These are phyloP conservation scores for Penicillium bovifimosum DNA, from an alignment of 495 filamentous ascomycete species.

Conservation along the genomic window DNA sequence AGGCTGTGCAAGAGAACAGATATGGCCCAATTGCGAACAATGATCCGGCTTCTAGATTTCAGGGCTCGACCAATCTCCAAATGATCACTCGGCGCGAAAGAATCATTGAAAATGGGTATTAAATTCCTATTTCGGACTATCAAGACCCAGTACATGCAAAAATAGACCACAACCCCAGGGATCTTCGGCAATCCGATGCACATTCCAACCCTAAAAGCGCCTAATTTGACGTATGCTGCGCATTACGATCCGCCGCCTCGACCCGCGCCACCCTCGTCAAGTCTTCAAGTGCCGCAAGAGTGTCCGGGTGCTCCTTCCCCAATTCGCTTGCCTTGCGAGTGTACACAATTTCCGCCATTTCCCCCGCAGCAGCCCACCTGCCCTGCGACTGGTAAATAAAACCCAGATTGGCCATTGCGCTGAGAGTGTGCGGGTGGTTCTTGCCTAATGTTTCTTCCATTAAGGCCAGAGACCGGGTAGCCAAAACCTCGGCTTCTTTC, in stretches of 20 bases:
- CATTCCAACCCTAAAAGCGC: background rate
- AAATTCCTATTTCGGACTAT: too few species aligned
- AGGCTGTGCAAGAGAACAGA: constrained; percentile 11
- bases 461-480: constrained; percentile 12
- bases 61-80: background rate
- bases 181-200: background rate
- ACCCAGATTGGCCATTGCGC: constrained; percentile 16
- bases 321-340: constrained; percentile 12
- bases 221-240: constrained; percentile 8
- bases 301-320: constrained; percentile 28
- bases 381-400: constrained; percentile 21
- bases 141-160: background rate
- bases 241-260: constrained; percentile 14
- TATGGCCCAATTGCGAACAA: background rate
- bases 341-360: constrained; percentile 17
- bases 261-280: constrained; percentile 10
- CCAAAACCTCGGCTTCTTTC: constrained; percentile 22
- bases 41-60: background rate
- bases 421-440: constrained; percentile 28
- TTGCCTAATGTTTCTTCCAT: constrained; percentile 24
- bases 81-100: background rate
- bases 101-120: background rate
- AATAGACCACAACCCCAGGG: background rate
- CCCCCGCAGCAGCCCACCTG: constrained; percentile 18
- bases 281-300: constrained; percentile 17